Evolutionary conservation across 441 rosid species (phyloP).

Genomic region (Daphne laureola): DNA sequence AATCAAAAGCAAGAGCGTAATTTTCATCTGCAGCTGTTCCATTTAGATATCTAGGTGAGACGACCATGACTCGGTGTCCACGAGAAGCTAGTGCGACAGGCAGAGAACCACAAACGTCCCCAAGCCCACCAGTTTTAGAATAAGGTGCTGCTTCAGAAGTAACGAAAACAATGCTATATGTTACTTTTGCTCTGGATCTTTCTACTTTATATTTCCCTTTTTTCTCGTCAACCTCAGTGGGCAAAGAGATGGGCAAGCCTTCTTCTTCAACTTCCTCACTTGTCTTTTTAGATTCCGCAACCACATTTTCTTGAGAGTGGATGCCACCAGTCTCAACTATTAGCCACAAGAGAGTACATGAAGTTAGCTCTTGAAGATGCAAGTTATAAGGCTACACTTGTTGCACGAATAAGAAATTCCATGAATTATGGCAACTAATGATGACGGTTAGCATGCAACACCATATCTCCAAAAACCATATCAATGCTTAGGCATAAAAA

Average conservation of each 20-base stretch:
- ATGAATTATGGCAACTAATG: no score
- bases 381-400: no score
- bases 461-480: no score
- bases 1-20: conserved; percentile 37
- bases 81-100: conserved; percentile 66
- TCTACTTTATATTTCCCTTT: conserved; percentile 23
- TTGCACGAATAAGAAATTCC: no score
- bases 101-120: conserved; percentile 95
- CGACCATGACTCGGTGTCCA: conserved; percentile 96
- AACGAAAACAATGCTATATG: conserved; percentile 58
- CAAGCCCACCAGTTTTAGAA: conserved; percentile 94
- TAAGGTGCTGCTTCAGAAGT: conserved; percentile 93
- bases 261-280: conserved; percentile 25
- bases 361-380: conserved; percentile 6
- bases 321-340: conserved; percentile 28
- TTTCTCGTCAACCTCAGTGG: conserved; percentile 27
- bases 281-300: conserved; percentile 19
- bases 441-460: no score
- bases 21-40: conserved; percentile 48
- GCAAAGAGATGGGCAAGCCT: conserved; percentile 20
- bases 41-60: conserved; percentile 73
- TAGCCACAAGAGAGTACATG: conserved; percentile 6
- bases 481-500: no score
- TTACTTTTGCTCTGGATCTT: conserved; percentile 22
- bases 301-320: conserved; percentile 17